Conservation (phyloP, 1,139 yeast genomes). For the Blastobotrys indianensis region DNA sequence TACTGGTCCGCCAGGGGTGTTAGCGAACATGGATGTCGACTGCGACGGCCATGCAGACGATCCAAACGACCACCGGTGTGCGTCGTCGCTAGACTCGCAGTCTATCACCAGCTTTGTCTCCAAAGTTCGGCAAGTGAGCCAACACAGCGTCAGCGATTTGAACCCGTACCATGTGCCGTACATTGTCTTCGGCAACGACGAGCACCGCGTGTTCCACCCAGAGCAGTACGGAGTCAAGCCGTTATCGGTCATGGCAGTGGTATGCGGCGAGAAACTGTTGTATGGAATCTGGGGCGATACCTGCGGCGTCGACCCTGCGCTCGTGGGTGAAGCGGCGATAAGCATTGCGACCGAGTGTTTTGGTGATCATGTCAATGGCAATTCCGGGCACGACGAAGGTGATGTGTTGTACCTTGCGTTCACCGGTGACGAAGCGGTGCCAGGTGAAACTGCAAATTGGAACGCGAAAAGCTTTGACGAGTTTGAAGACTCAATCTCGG, state of each 20-base stretch:
- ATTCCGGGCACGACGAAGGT: conserved; percentile 47
- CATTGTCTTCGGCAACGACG: conserved; percentile 13
- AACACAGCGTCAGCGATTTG: conserved; percentile 5
- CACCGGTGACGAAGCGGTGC: conserved; percentile 42
- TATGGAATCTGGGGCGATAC: conserved; percentile 16
- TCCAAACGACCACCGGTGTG: conserved; percentile 9
- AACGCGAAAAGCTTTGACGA: conserved; percentile 9
- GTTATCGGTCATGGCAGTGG: conserved; percentile 13
- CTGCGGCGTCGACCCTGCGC: conserved; percentile 11
- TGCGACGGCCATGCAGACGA: conserved; percentile 13
- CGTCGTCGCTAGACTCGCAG: conserved; percentile 1
- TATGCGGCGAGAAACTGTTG: conserved; percentile 11
- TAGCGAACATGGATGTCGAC: conserved; percentile 15
- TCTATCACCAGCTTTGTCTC: conserved; percentile 10
- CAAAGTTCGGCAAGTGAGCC: conserved; percentile 1
- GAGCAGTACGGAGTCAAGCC: conserved; percentile 10
- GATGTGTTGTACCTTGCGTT: conserved; percentile 49
- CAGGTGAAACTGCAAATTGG: conserved; percentile 12
- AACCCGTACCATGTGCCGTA: conserved; percentile 12
- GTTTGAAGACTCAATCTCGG: conserved; percentile 13
- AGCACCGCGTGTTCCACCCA: conserved; percentile 8
- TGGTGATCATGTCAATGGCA: conserved; percentile 21
- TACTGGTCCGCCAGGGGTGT: conserved; percentile 7
- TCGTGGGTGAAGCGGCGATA: conserved; percentile 14
- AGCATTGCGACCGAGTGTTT: conserved; percentile 13